A percentile compares a stretch with the other conserved stretches of the same genome.
These are phyloP conservation scores for Rutidosis leptorrhynchoides DNA, from an alignment of 129 eudicot species.

Conservation along the genomic window DNA sequence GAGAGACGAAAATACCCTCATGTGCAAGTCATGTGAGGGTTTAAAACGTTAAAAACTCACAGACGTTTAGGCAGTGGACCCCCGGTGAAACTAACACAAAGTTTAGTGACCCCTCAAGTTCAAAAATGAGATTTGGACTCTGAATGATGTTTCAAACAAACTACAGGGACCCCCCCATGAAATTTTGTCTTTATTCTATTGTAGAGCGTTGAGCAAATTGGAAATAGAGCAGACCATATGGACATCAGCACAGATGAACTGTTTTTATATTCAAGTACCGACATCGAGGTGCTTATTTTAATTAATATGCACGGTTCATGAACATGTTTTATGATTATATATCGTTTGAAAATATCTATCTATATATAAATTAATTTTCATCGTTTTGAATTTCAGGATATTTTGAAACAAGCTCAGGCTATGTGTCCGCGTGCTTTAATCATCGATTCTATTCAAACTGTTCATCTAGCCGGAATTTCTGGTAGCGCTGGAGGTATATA, in stretches of 20 bases:
- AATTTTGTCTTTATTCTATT: no score
- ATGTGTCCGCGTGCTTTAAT: slow-evolving; percentile 78
- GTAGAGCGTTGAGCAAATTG: slow-evolving; percentile 97
- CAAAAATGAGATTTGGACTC: no score
- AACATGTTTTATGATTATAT: background rate
- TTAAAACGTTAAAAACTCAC: no score
- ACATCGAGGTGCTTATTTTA: slow-evolving; percentile 62
- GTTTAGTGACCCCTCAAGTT: no score
- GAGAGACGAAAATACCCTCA: no score
- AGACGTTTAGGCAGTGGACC: no score
- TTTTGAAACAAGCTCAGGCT: slow-evolving; percentile 56
- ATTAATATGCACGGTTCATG: background rate
- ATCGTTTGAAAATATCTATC: background rate
- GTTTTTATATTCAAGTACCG: slow-evolving; percentile 77
- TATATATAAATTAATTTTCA: slow-evolving; percentile 4
- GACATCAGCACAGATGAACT: slow-evolving; percentile 61
- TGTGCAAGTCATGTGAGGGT: no score
- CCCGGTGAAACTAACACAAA: no score
- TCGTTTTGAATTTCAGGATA: slow-evolving; percentile 59
- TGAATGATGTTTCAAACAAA: no score
- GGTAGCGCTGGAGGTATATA: slow-evolving; percentile 79
- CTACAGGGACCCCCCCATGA: no score
- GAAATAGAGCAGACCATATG: slow-evolving; percentile 90
- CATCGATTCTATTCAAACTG: slow-evolving; percentile 91
- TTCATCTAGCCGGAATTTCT: slow-evolving; percentile 68